phyloP scores from a whole-genome alignment of 371 early-diverging fungal genomes.

The Capniomyces stellatus region DNA sequence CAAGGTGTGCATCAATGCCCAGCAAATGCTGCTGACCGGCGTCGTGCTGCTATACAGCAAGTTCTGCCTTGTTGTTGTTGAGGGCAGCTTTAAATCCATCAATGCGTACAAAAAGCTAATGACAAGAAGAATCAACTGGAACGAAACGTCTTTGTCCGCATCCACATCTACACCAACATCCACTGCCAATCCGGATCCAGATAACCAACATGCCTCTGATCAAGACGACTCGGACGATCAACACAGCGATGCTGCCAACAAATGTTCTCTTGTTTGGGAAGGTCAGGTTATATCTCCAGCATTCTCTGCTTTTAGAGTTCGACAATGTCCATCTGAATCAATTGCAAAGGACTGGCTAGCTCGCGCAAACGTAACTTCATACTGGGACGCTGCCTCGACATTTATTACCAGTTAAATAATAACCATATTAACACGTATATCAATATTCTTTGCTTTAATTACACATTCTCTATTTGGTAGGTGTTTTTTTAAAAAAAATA shows the following conservation, averaged over 20 bases:
- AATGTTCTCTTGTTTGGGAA: conserved; percentile 82
- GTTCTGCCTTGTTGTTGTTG: conserved; percentile 70
- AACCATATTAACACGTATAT: too few relatives aligned
- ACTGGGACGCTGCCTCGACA: conserved; percentile 62
- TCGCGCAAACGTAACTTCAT: conserved; percentile 46
- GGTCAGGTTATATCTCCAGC: conserved; percentile 56
- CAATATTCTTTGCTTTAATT: too few relatives aligned
- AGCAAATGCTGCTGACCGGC: conserved; percentile 68
- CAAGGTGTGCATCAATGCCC: conserved; percentile 82
- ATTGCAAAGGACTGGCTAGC: conserved; percentile 50
- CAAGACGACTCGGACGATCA: conserved; percentile 19
- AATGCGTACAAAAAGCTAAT: conserved; percentile 86
- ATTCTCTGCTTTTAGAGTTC: conserved; percentile 60
- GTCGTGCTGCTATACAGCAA: conserved; percentile 50
- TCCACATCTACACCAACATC: conserved; percentile 8
- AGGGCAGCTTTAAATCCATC: conserved; percentile 80
- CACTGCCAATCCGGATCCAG: not conserved
- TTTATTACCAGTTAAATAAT: not conserved
- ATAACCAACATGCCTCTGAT: not conserved
- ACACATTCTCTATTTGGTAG: too few relatives aligned
- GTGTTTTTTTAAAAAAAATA: too few relatives aligned
- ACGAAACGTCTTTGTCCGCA: conserved; percentile 22
- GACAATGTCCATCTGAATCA: conserved; percentile 52
- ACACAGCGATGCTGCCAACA: conserved; percentile 35
- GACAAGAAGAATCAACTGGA: conserved; percentile 91